Conservation (phyloP, 2,329 filamentous ascomycete genomes). For the Neonectria punicea region DNA sequence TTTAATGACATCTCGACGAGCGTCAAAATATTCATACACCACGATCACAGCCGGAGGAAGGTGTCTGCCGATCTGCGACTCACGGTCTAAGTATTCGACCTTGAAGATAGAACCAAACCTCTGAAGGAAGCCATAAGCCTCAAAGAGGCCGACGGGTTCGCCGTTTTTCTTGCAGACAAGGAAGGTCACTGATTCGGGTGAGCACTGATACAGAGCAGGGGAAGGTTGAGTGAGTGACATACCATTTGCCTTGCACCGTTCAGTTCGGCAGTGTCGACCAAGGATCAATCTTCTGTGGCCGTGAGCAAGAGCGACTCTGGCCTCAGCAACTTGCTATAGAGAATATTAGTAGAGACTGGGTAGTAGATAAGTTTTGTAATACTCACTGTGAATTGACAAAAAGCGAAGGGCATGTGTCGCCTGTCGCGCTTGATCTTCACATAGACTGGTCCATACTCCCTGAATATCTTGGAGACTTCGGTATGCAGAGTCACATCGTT, state of each 20-base stretch:
- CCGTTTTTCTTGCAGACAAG: conserved; percentile 55
- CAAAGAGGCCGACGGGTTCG: conserved; percentile 51
- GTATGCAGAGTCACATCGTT: conserved; percentile 62
- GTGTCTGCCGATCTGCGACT: conserved; percentile 47
- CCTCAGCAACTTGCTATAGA: conserved; percentile 59
- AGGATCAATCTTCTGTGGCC: conserved; percentile 62
- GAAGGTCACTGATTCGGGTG: conserved; percentile 56
- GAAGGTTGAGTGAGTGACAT: conserved; percentile 41
- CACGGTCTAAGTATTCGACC: conserved; percentile 49
- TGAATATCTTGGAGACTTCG: conserved; percentile 64
- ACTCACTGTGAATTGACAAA: conserved; percentile 71
- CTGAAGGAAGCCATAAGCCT: conserved; percentile 56
- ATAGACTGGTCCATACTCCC: conserved; percentile 65
- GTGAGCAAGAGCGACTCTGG: conserved; percentile 57
- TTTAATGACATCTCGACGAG: conserved; percentile 58
- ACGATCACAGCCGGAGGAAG: conserved; percentile 57
- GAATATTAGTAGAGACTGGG: conserved; percentile 36
- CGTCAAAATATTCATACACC: conserved; percentile 62
- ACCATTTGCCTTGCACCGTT: conserved; percentile 70
- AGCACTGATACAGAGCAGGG: conserved; percentile 27
- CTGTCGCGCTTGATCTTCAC: conserved; percentile 72
- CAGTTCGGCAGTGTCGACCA: conserved; percentile 67
- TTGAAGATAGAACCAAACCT: conserved; percentile 57
- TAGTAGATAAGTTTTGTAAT: not conserved
- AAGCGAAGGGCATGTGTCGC: conserved; percentile 70